phyloP scores from a whole-genome alignment of 129 eudicot species.

The sunflower (Helianthus annuus) region DNA sequence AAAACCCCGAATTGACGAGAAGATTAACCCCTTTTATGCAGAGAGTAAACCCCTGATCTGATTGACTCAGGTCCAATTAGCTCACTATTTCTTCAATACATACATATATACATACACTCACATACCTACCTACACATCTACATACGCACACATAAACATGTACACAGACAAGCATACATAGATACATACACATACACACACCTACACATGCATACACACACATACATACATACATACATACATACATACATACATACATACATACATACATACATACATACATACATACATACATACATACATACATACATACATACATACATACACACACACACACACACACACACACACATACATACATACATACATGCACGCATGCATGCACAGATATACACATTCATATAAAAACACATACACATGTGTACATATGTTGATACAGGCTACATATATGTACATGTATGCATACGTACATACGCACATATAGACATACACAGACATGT shows the following conservation, averaged over 20 bases:
- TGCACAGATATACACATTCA: too few species aligned
- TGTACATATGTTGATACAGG: too few species aligned
- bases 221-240: background rate
- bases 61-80: too few species aligned
- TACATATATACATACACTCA: background rate
- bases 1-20: too few species aligned
- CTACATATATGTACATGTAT: too few species aligned
- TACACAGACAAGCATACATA: background rate
- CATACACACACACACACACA: background rate
- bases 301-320: background rate
- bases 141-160: background rate
- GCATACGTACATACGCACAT: too few species aligned
- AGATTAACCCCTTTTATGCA: too few species aligned
- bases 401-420: too few species aligned
- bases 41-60: too few species aligned
- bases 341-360: background rate
- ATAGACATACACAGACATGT: too few species aligned
- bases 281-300: background rate
- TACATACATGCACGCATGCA: background rate
- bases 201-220: background rate
- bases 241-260: background rate
- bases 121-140: background rate
- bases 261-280: background rate
- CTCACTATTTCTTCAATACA: too few species aligned
- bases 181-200: background rate